phyloP scores from a whole-genome alignment of 2,329 filamentous ascomycete species.

The Podosphaera aphanis region DNA sequence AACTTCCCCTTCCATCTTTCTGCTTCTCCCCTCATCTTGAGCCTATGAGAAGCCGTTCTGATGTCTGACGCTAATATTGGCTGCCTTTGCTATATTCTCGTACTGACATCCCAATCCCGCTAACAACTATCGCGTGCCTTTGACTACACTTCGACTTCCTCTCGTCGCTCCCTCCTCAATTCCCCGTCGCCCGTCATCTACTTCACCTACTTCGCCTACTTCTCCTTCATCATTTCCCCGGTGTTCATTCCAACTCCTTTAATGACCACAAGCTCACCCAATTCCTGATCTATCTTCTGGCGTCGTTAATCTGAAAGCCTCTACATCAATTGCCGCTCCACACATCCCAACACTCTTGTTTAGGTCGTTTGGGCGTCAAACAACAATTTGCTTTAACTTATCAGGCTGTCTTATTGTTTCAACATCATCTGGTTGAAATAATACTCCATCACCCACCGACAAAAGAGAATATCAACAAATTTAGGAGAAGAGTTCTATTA shows the following conservation, averaged over 20 bases:
- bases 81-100: neutral
- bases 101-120: neutral
- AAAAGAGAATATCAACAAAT: neutral
- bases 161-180: slow-evolving; percentile 6
- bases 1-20: neutral
- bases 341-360: neutral
- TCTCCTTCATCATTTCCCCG: neutral
- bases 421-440: neutral
- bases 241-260: neutral
- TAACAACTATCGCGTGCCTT: neutral
- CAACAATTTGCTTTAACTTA: neutral
- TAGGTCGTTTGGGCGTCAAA: neutral
- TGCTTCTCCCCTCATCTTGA: neutral
- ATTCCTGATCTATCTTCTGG: neutral
- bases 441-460: neutral
- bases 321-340: neutral
- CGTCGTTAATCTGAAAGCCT: neutral
- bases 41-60: slow-evolving; percentile 2
- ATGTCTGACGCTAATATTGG: neutral
- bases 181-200: slow-evolving; percentile 4
- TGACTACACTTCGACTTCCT: neutral
- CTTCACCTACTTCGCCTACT: neutral
- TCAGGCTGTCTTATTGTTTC: neutral
- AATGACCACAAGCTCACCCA: neutral
- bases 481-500: neutral